Conservation (phyloP, 2,329 filamentous ascomycete genomes). For the Neofusicoccum parvum region DNA sequence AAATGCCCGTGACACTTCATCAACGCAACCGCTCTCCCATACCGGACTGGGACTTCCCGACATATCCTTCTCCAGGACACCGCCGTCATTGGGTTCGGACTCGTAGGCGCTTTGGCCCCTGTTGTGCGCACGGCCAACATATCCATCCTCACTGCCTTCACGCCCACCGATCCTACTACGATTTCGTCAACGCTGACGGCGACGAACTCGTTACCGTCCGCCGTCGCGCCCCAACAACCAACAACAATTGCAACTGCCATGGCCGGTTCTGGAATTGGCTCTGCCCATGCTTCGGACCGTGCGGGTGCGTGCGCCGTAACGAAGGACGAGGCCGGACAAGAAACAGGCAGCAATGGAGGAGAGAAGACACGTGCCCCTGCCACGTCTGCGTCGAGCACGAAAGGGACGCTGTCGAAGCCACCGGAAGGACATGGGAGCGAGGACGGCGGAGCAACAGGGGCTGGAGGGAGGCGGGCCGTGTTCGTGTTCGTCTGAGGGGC, state of each 20-base stretch:
- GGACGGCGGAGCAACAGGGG: no score
- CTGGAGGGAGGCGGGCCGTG: neutral
- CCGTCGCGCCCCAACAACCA: neutral
- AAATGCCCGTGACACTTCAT: neutral
- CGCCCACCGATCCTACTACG: no score
- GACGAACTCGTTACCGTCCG: neutral
- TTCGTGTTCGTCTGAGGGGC: neutral
- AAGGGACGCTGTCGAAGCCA: neutral
- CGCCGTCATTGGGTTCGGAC: neutral
- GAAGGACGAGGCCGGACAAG: neutral
- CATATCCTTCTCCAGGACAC: neutral
- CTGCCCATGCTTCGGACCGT: neutral
- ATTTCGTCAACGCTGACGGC: no score
- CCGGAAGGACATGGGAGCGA: no score
- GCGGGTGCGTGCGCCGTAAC: neutral
- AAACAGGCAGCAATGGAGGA: neutral
- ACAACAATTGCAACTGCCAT: neutral
- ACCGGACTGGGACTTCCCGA: neutral
- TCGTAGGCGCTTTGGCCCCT: neutral
- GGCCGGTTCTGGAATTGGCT: neutral
- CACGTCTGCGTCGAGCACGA: neutral
- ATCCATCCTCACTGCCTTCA: no score
- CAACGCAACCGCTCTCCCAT: neutral
- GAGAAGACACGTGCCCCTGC: neutral
- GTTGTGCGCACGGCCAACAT: neutral